phyloP scores from a whole-genome alignment of 352 stramenopile genomes.

The Ophiocytium majus region DNA sequence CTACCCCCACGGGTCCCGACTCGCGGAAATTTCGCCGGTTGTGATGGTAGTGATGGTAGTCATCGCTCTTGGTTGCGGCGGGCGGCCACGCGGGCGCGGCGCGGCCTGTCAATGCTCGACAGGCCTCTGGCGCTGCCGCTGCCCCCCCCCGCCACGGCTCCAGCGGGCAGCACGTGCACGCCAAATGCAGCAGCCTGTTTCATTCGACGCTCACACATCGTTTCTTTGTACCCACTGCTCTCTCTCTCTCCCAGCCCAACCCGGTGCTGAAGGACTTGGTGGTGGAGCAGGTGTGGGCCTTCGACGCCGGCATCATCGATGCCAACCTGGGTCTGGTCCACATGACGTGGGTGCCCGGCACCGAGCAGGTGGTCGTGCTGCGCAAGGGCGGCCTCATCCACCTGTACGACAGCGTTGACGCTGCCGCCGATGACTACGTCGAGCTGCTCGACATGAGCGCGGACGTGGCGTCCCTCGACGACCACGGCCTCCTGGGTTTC shows the following conservation, averaged over 20 bases:
- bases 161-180: no score
- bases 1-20: no score
- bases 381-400: not conserved
- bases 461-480: not conserved
- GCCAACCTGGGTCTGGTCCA: not conserved
- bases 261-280: not conserved
- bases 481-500: conserved; percentile 15
- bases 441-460: conserved; percentile 20
- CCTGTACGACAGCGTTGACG: not conserved
- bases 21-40: no score
- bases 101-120: no score
- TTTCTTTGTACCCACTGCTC: not conserved
- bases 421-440: not conserved
- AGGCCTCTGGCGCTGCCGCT: no score
- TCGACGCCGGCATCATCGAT: not conserved
- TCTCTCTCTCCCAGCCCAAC: not conserved
- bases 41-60: no score
- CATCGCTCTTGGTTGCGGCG: no score
- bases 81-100: no score
- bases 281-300: not conserved
- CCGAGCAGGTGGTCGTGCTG: not conserved
- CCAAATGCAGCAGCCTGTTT: not conserved
- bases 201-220: not conserved
- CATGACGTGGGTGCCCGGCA: conserved; percentile 8
- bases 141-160: no score